Base-by-base conservation (phyloP, 2,329 filamentous ascomycete species). In the Cephalotrichum gorgonifer region DNA sequence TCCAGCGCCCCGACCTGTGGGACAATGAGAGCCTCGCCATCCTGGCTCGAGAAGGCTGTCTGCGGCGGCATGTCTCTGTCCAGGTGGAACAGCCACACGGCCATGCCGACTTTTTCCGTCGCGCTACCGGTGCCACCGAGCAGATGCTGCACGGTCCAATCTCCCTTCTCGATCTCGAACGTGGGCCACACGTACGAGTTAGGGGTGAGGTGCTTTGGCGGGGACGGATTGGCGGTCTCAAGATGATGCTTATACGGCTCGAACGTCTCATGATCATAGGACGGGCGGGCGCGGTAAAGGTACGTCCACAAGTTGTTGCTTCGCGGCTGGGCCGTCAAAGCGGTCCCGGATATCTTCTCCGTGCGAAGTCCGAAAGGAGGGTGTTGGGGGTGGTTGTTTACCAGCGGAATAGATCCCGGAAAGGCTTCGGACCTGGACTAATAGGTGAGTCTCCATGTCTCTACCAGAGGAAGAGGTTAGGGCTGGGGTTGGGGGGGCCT, bases 1-100 rank as follows among this genome's bases (percentile, higher is more conserved):
- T 85, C 77, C 2, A 86, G 68, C 0, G 74, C 68, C 12, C 83
- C 83, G 54, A 81, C 73, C 52, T 86, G 82, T 0, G 76, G 79
- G 3, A 85, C 71, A 43, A 86, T 81, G 47, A 85, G 65, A 52
- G 82, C 75, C 58, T 86, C 82, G 15, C 83, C 83, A 52, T 86
- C 83, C 2, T 78, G 76, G 55, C 75, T 75, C 54, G 66, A 71
- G 50, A 75, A 76, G 0, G 74, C 73, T 11, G 64, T 58, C 3
- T 66, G 64, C 15, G 38, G 25, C 2, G 63, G 59, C 74, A 77
- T 77, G 54, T 58, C 64, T 7, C 62, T 61, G 49, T 72, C 74
- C 49, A 68, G 65, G 43, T 68, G 62, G 53, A 73, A 77, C 43
- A 74, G 62, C 52, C 75, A 72, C 1, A 72, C 64, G 3, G 73